phyloP scores from a whole-genome alignment of 2,329 filamentous ascomycete genomes.

The Cercospora sp. region DNA sequence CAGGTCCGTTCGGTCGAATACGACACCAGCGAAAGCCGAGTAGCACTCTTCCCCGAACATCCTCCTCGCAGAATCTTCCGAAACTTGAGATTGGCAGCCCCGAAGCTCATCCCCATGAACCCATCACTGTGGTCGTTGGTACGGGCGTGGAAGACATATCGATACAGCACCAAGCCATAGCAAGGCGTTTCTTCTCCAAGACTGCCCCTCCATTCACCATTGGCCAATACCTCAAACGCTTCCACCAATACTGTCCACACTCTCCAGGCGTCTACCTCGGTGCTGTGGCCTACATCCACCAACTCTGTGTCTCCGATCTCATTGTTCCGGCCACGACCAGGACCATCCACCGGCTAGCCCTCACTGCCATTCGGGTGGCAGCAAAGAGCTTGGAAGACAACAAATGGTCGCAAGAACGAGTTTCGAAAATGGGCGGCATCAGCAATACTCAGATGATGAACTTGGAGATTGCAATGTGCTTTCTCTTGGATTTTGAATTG shows the following conservation, averaged over 20 bases:
- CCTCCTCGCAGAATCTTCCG: slow-evolving; percentile 48
- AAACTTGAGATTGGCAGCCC: slow-evolving; percentile 41
- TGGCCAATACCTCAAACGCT: slow-evolving; percentile 78
- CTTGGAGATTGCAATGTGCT: slow-evolving; percentile 73
- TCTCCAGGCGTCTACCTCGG: slow-evolving; percentile 92
- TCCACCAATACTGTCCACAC: slow-evolving; percentile 91
- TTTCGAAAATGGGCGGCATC: slow-evolving; percentile 86
- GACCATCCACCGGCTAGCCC: slow-evolving; percentile 81
- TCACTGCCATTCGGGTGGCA: slow-evolving; percentile 81
- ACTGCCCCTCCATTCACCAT: slow-evolving; percentile 79
- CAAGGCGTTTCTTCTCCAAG: slow-evolving; percentile 91
- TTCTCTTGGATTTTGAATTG: slow-evolving; percentile 77
- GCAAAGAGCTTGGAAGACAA: slow-evolving; percentile 96
- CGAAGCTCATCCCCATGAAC: slow-evolving; percentile 53
- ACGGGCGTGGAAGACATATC: slow-evolving; percentile 70
- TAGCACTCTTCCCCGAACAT: slow-evolving; percentile 43
- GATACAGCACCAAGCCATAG: slow-evolving; percentile 80
- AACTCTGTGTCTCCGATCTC: slow-evolving; percentile 70
- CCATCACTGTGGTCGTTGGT: slow-evolving; percentile 49
- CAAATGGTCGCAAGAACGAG: slow-evolving; percentile 78
- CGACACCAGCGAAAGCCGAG: slow-evolving; percentile 17
- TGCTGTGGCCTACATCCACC: slow-evolving; percentile 82
- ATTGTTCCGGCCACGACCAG: slow-evolving; percentile 77
- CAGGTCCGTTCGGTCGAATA: slow-evolving; percentile 42
- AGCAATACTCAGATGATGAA: slow-evolving; percentile 76